Base-by-base conservation (phyloP, 1,284 basidiomycete genomes). In the Fomitopsis schrenkii region DNA sequence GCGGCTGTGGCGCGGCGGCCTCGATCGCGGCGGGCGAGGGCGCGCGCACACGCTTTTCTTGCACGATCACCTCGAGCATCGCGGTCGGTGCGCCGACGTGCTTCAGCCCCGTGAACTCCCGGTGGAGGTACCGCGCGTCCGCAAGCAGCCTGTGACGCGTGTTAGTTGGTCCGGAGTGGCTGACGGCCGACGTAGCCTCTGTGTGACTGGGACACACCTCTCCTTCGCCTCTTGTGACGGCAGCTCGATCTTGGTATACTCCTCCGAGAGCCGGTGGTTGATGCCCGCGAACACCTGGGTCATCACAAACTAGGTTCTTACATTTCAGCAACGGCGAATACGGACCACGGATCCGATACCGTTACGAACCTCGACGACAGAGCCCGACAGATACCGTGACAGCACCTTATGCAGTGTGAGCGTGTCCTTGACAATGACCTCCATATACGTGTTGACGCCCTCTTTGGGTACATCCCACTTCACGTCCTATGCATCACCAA, bases 391-490 rank as follows among this genome's bases (percentile, higher is more conserved):
- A 75, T 98, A 99, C 62, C 96, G 91, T 58, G 91, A 93, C 55
- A 99, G 81, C 46, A 99, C 96, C 74, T 97, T 98, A 79, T 99
- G 94, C 56, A 99, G 81, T 30, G 95, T 98, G 59, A 94, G 90
- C 4, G 96, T 97, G 77, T 99, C 97, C 76, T 97, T 97, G 68
- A 95, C 88, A 41, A 99, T 82, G 64, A 95, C 82, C 66, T 95
- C 90, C 80, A 97, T 94, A 75, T 98, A 98, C 30, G 85, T 82
- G 72, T 93, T 94, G 61, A 86, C 81, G 56, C 77, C 81, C 38
- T 81, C 76, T 58, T 81, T 83, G 40, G 84, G 76, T 14, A 78
- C 75, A 61, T 85, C 88, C 93, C 94, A 97, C 66, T 92, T 83
- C 62, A 97, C 83, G 46, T 80, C 78, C 87, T 94, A 22, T 2